phyloP scores from a whole-genome alignment of 192 early-diverging fungal species.

The Entomortierella lignicola region DNA sequence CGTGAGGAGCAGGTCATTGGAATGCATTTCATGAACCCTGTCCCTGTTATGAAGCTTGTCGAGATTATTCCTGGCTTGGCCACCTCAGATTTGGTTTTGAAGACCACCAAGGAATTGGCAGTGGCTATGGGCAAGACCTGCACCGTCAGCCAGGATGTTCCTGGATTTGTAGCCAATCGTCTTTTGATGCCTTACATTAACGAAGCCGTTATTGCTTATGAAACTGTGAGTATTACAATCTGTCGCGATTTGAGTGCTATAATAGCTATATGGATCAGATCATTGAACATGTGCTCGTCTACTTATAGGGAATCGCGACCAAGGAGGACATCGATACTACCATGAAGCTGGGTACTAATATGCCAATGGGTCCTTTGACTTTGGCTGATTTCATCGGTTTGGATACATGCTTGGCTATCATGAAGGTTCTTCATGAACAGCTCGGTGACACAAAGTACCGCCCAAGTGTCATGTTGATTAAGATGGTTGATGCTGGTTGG shows the following conservation, averaged over 20 bases:
- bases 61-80: constrained; percentile 96
- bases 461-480: constrained; percentile 89
- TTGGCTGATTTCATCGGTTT: constrained; percentile 98
- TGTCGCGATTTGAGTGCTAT: background rate
- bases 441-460: constrained; percentile 97
- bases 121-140: constrained; percentile 93
- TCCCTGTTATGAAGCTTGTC: constrained; percentile 96
- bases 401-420: constrained; percentile 97
- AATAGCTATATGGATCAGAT: too few species aligned
- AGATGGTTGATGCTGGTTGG: constrained; percentile 97
- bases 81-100: constrained; percentile 78
- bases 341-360: constrained; percentile 97
- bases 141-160: constrained; percentile 88
- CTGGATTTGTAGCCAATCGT: constrained; percentile 98
- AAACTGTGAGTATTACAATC: constrained; percentile 67
- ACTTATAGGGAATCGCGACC: constrained; percentile 79
- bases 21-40: constrained; percentile 99
- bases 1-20: constrained; percentile 90
- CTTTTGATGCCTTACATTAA: constrained; percentile 99
- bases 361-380: constrained; percentile 97
- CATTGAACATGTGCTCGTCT: background rate
- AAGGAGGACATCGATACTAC: constrained; percentile 97
- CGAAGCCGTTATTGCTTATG: constrained; percentile 89
- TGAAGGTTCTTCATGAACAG: constrained; percentile 92
- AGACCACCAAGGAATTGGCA: constrained; percentile 80